Evolutionary conservation across 208 protist genomes (phyloP).

Genomic region (Leishmania tarentolae): DNA sequence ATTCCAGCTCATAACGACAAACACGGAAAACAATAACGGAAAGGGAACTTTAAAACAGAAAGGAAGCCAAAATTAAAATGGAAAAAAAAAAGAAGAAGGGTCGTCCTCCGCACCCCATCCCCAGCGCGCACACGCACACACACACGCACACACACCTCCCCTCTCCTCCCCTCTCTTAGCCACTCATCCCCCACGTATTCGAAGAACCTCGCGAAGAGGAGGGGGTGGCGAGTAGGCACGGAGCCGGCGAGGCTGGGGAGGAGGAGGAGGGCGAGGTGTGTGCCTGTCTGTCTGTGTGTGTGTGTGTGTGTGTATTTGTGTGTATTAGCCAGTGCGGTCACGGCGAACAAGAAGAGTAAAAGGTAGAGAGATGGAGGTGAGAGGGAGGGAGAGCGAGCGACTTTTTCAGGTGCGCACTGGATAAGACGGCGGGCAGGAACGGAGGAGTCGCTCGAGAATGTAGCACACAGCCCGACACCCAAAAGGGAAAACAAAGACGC

Average conservation of each 20-base stretch:
- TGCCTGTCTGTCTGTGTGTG: not conserved
- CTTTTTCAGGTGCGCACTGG: no score
- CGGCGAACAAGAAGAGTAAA: not conserved
- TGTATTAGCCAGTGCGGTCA: not conserved
- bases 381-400: not conserved
- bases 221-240: not conserved
- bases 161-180: not conserved
- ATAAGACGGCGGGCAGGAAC: not conserved
- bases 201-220: not conserved
- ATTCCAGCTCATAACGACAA: no score
- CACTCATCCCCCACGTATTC: not conserved
- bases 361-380: not conserved
- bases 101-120: not conserved
- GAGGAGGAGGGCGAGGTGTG: not conserved
- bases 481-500: not conserved
- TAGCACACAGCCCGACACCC: not conserved
- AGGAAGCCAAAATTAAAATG: constrained; percentile 10
- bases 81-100: constrained; percentile 6
- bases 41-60: constrained; percentile 2
- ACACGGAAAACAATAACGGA: not conserved
- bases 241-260: not conserved
- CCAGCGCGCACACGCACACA: no score
- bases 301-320: not conserved
- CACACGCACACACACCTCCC: not conserved
- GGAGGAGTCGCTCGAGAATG: not conserved